Percentiles rank a stretch among this genome's conserved stretches.
phyloP scores from a whole-genome alignment of 1,139 yeast species.

The Geotrichum carabidarum region DNA sequence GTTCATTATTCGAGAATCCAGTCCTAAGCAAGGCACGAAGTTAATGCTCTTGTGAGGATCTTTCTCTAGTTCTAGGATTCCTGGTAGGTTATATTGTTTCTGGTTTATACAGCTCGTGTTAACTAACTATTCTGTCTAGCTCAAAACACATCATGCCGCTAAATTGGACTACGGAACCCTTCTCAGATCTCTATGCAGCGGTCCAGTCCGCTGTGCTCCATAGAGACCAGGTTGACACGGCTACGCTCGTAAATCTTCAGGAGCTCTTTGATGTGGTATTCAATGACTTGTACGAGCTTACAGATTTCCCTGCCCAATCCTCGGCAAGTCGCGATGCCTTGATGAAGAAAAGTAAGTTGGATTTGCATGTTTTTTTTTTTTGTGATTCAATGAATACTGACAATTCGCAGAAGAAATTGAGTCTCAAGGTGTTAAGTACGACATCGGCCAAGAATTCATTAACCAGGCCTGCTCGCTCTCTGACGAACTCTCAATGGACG shows the following conservation, averaged over 20 bases:
- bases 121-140: not conserved
- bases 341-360: slow-evolving; percentile 41
- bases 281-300: slow-evolving; percentile 48
- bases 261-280: slow-evolving; percentile 26
- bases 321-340: slow-evolving; percentile 51
- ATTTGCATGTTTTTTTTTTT: slow-evolving; percentile 6
- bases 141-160: slow-evolving; percentile 24
- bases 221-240: slow-evolving; percentile 21
- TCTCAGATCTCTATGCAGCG: slow-evolving; percentile 31
- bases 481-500: slow-evolving; percentile 68
- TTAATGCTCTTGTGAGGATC: too few species aligned
- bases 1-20: too few species aligned
- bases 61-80: not conserved
- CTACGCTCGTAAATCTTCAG: slow-evolving; percentile 22
- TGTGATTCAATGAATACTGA: not conserved
- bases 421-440: slow-evolving; percentile 47
- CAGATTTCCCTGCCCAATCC: slow-evolving; percentile 50
- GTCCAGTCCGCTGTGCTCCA: slow-evolving; percentile 26
- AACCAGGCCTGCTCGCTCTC: slow-evolving; percentile 47
- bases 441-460: slow-evolving; percentile 51
- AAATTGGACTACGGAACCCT: slow-evolving; percentile 37
- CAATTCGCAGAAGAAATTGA: slow-evolving; percentile 39
- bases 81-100: not conserved
- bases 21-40: too few species aligned
- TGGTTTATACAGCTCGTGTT: not conserved